Evolutionary conservation across 345 rosid species (phyloP).

Genomic region (Dimocarpus longan): DNA sequence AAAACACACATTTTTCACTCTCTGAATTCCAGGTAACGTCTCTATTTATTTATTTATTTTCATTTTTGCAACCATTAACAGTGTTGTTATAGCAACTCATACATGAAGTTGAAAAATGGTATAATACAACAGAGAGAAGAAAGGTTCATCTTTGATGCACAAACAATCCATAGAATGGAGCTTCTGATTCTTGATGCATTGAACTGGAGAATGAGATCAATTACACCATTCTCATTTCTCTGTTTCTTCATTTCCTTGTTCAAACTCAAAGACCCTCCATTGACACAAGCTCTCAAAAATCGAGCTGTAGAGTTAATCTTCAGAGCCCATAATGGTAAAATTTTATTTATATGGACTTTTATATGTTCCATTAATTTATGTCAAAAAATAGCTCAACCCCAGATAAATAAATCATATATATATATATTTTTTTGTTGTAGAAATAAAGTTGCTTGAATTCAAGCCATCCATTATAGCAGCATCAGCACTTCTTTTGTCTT

Average conservation of each 20-base stretch:
- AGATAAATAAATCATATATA: constrained; percentile 3
- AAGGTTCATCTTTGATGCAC: constrained; percentile 39
- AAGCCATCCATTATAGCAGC: constrained; percentile 69
- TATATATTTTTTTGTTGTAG: constrained; percentile 36
- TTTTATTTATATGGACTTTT: not conserved
- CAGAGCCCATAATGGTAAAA: constrained; percentile 51
- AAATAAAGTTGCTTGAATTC: constrained; percentile 51
- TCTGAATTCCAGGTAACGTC: constrained; percentile 40
- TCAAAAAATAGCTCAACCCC: constrained; percentile 2
- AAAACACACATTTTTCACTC: constrained; percentile 28
- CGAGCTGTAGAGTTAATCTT: constrained; percentile 54
- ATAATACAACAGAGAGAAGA: constrained; percentile 38
- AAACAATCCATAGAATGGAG: constrained; percentile 57
- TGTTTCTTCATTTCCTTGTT: constrained; percentile 49
- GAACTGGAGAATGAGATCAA: constrained; percentile 73
- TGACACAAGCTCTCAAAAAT: constrained; percentile 44
- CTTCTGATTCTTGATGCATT: constrained; percentile 52
- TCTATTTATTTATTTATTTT: not conserved
- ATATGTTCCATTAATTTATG: not conserved
- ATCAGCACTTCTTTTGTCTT: constrained; percentile 56
- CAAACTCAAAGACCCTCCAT: constrained; percentile 42
- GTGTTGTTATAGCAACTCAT: not conserved
- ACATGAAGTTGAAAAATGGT: not conserved
- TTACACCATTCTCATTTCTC: constrained; percentile 68
- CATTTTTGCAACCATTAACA: not conserved